Evolutionary conservation across 352 stramenopile genomes (phyloP).

Genomic region (Phytophthora fragariaefolia): DNA sequence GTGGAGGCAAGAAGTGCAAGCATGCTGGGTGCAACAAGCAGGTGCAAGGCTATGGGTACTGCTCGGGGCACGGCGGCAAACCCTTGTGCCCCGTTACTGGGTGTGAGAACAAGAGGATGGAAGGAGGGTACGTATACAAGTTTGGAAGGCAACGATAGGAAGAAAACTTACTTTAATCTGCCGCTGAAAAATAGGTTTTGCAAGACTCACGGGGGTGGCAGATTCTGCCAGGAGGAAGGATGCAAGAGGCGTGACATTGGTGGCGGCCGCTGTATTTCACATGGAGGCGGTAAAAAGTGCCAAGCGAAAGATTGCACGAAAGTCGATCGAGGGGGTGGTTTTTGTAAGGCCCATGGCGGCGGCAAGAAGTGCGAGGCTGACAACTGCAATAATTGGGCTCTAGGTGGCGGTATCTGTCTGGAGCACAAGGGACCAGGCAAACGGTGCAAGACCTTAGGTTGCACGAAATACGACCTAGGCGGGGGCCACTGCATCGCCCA

Average conservation of each 20-base stretch:
- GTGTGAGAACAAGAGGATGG: conserved; percentile 87
- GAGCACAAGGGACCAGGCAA: conserved; percentile 83
- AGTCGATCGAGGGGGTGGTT: conserved; percentile 81
- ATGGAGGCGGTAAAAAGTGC: conserved; percentile 90
- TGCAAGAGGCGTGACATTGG: conserved; percentile 89
- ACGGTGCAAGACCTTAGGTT: conserved; percentile 79
- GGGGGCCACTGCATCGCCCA: conserved; percentile 88
- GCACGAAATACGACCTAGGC: conserved; percentile 83
- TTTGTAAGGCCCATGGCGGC: conserved; percentile 86
- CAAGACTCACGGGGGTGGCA: conserved; percentile 83
- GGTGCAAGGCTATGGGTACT: conserved; percentile 86
- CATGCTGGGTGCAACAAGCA: conserved; percentile 80
- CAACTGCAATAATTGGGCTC: conserved; percentile 83
- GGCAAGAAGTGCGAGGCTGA: conserved; percentile 86
- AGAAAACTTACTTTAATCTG: neutral
- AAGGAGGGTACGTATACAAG: conserved; percentile 53
- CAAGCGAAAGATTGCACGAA: conserved; percentile 71
- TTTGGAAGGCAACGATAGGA: neutral
- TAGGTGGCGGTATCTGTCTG: conserved; percentile 75
- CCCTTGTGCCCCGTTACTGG: conserved; percentile 75
- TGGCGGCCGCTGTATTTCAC: conserved; percentile 84
- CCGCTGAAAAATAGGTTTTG: conserved; percentile 58
- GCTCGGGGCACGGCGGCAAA: conserved; percentile 83
- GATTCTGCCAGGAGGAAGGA: conserved; percentile 73
- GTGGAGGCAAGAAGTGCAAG: conserved; percentile 88